Base-by-base conservation (phyloP, 2,329 filamentous ascomycete species). In the Beauveria brongniartii region DNA sequence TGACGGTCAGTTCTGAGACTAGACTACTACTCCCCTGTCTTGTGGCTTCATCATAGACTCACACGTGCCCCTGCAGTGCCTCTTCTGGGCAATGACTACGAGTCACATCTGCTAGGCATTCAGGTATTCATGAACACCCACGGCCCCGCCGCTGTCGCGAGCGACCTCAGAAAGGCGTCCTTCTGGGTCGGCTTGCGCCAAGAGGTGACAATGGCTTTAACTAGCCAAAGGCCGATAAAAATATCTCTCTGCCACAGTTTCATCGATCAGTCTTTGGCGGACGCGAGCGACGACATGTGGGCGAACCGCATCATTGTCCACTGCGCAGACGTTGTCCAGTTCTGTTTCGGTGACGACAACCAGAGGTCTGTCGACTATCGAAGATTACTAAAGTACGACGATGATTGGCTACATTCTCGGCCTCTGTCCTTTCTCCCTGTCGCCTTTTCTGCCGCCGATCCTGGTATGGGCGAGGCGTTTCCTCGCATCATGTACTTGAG, bases 271-370 rank as follows among this genome's bases (percentile, higher is more conserved):
- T 43, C 41, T 4, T 43, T 43, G 41, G 71, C 74, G 2, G 71
- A 75, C 0, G 74, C 77, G 0, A 77, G 78, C 48, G 83, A 85
- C 63, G 79, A 78, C 62, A 75, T 75, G 0, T 86, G 83, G 83
- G 80, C 83, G 2, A 86, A 87, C 68, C 77, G 83, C 18, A 81
- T 84, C 18, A 78, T 88, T 0, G 78, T 84, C 3, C 81, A 85
- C 65, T 84, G 83, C 59, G 83, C 83, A n/a, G 82, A 86, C 63
- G 82, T 87, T 1, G 71, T 88, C 18, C 82, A 85, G 63, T 86
- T 80, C 65, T 88, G 85, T 67, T 87, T 86, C 65, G 77, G 78
- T 2, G 72, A 77, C n/a, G 64, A 68, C 67, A 64, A 72, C 61
- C 63, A 70, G 56, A 48, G 63, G 62, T 4, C 41, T 8, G 41